Base-by-base conservation (phyloP, 1,284 basidiomycete genomes). In the Ceratobasidium sp. region DNA sequence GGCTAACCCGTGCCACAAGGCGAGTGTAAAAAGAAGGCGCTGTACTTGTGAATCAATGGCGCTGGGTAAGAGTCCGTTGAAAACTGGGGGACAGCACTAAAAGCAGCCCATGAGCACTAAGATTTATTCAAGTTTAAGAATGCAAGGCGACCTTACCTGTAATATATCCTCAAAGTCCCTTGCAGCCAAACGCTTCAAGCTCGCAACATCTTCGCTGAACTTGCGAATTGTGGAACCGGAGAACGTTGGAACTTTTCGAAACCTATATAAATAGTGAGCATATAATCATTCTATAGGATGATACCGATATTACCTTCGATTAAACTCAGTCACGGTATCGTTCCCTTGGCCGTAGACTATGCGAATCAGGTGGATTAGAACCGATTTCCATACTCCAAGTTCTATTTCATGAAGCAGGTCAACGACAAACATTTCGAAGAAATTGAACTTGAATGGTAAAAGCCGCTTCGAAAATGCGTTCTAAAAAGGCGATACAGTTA, bases 361-460 rank as follows among this genome's bases (percentile, higher is more conserved):
- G 1, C 80, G 79, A 1, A 83, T 58, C 0, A 83, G 74, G 64
- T 84, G 82, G 0, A 69, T 77, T 34, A 83, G 78, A 0, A 81
- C 23, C 0, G 73, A 61, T 65, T 81, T 83, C 81, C 82, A 84
- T 0, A 81, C 77, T 0, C 82, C 82, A 0, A 83, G 74, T 70
- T 83, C 81, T 39, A 81, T 76, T 71, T 83, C 79, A 62, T 84
- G 82, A 72, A 84, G 52, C 8, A 82, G 18, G 71, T 84, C 82
- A n/a, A 69, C 36, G 23, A 70, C 72, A 14, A 73, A 41, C 9
- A 73, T 73, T 1, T 46, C 39, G 26, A 41, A 52, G 32, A 43
- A 73, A 39, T 69, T 36, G 36, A 73, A 73, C 3, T 21, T 34
- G 26, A 59, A 39, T 18, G 16, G 41, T 4, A 34, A 26, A 18